A percentile compares a stretch with the other conserved stretches of the same genome.
Conservation (phyloP, 768 basidiomycete genomes). For the Mycena vulgaris region DNA sequence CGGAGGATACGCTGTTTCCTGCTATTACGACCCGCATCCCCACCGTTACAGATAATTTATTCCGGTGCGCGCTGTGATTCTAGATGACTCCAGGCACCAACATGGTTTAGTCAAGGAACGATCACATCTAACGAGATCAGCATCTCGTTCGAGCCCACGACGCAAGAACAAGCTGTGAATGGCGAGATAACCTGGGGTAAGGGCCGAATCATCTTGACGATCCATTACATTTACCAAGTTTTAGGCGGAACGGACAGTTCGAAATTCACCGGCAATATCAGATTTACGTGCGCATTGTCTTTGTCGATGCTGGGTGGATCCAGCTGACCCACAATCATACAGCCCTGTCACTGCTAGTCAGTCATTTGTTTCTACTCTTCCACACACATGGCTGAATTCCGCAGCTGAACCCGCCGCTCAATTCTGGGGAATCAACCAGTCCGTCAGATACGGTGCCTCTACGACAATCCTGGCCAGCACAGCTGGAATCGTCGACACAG, state of each 20-base stretch:
- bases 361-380: slow-evolving; percentile 29
- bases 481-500: slow-evolving; percentile 62
- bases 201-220: neutral
- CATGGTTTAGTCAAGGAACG: slow-evolving; percentile 41
- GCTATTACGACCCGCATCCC: slow-evolving; percentile 43
- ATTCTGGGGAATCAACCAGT: slow-evolving; percentile 64
- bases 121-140: slow-evolving; percentile 51
- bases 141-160: slow-evolving; percentile 58
- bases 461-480: slow-evolving; percentile 48
- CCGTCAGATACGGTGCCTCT: slow-evolving; percentile 50
- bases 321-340: neutral
- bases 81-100: neutral
- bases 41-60: slow-evolving; percentile 60
- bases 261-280: slow-evolving; percentile 47
- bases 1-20: slow-evolving; percentile 10
- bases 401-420: slow-evolving; percentile 45
- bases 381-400: neutral
- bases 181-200: slow-evolving; percentile 40
- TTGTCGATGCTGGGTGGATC: neutral
- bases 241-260: slow-evolving; percentile 47
- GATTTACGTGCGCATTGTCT: slow-evolving; percentile 47
- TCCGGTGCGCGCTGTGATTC: slow-evolving; percentile 2
- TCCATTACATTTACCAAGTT: neutral
- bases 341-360: slow-evolving; percentile 10
- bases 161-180: slow-evolving; percentile 33